phyloP scores from a whole-genome alignment of 352 stramenopile species.

The Phytopythium chamaehyphon region DNA sequence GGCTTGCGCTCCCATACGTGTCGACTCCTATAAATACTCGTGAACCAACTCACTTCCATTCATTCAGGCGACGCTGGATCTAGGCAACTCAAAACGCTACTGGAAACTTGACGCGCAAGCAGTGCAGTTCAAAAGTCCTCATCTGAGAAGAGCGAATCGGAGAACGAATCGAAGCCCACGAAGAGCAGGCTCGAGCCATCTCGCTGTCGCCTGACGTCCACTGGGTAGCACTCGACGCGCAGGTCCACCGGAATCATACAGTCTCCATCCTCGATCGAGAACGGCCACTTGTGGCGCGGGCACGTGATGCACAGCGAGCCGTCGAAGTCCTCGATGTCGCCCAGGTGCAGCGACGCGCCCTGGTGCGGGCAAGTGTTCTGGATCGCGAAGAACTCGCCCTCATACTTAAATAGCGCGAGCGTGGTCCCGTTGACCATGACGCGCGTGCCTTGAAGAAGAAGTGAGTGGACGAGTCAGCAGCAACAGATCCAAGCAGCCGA shows the following conservation, averaged over 20 bases:
- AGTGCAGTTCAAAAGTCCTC: slow-evolving; percentile 62
- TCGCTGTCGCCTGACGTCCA: slow-evolving; percentile 38
- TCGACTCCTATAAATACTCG: slow-evolving; percentile 10
- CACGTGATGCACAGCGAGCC: slow-evolving; percentile 67
- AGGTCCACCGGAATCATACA: slow-evolving; percentile 50
- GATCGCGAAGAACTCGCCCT: slow-evolving; percentile 63
- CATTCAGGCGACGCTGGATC: neutral
- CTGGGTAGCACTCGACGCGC: slow-evolving; percentile 57
- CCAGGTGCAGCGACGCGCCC: slow-evolving; percentile 72
- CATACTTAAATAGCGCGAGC: slow-evolving; percentile 83
- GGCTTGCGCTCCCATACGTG: slow-evolving; percentile 34
- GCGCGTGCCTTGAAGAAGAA: slow-evolving; percentile 35
- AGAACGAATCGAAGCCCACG: slow-evolving; percentile 61
- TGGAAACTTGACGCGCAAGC: neutral
- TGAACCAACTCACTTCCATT: neutral
- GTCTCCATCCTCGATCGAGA: slow-evolving; percentile 70
- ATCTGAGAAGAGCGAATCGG: slow-evolving; percentile 55
- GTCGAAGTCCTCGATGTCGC: slow-evolving; percentile 85
- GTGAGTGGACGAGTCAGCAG: neutral
- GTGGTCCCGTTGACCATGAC: slow-evolving; percentile 57
- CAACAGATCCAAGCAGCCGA: neutral
- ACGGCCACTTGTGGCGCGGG: slow-evolving; percentile 78
- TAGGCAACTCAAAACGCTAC: neutral
- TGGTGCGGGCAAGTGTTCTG: slow-evolving; percentile 79
- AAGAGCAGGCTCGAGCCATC: slow-evolving; percentile 55